These are phyloP conservation scores for Verticillium zaregamsianum DNA, from an alignment of 2,329 filamentous ascomycete genomes.

Conservation along the genomic window DNA sequence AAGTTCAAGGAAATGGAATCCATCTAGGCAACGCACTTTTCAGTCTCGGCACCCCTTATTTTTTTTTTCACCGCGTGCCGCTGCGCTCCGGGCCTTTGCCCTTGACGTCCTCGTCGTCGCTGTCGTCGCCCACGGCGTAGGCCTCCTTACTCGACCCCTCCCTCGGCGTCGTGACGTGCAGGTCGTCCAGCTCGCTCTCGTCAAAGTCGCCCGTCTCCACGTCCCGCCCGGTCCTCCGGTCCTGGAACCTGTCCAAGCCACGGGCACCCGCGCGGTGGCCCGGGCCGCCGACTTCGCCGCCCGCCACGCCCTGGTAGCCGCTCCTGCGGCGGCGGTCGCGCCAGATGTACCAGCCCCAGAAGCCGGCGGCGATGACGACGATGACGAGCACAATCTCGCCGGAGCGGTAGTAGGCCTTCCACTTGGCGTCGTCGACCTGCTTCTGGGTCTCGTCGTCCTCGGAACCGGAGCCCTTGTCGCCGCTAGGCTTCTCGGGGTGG, in stretches of 20 bases:
- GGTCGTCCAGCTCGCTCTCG: slow-evolving; percentile 60
- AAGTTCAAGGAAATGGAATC: background rate
- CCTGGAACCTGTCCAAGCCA: slow-evolving; percentile 41
- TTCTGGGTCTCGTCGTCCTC: slow-evolving; percentile 66
- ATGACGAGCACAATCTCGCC: slow-evolving; percentile 82
- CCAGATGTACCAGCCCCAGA: slow-evolving; percentile 74
- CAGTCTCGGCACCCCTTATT: background rate
- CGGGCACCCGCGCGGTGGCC: slow-evolving; percentile 21
- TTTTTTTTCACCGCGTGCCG: background rate
- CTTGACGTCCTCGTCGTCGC: slow-evolving; percentile 44
- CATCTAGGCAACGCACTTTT: background rate
- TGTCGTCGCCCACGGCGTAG: slow-evolving; percentile 55
- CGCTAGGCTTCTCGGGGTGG: slow-evolving; percentile 45
- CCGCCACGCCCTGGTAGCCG: slow-evolving; percentile 49
- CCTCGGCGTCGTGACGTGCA: slow-evolving; percentile 47
- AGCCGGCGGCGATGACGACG: slow-evolving; percentile 66
- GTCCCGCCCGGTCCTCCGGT: slow-evolving; percentile 43
- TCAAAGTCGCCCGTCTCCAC: slow-evolving; percentile 63
- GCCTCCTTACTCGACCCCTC: slow-evolving; percentile 36
- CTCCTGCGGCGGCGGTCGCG: slow-evolving; percentile 51
- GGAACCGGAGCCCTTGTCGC: slow-evolving; percentile 56
- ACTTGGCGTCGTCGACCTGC: slow-evolving; percentile 75
- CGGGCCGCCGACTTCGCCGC: slow-evolving; percentile 29
- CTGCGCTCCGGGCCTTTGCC: slow-evolving; percentile 7
- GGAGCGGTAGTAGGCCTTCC: slow-evolving; percentile 83